Conservation (phyloP, 306 rosid genomes). For the Amphicarpaea edgeworthii region DNA sequence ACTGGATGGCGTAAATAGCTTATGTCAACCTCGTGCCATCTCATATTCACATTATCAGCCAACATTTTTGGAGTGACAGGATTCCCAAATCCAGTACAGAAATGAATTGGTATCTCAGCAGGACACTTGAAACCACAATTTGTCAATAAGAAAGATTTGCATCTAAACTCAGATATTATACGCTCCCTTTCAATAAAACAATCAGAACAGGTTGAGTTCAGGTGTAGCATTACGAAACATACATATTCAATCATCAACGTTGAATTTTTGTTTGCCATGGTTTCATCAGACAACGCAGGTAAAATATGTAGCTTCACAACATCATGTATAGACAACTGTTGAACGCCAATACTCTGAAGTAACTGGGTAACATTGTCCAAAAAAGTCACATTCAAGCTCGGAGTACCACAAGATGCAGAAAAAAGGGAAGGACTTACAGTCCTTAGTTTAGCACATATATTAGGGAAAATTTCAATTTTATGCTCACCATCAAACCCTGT, state of each 20-base stretch:
- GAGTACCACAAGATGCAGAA: conserved; percentile 60
- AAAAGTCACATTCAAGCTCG: conserved; percentile 46
- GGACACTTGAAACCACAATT: conserved; percentile 78
- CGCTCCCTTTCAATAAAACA: conserved; percentile 65
- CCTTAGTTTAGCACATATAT: conserved; percentile 72
- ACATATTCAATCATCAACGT: conserved; percentile 80
- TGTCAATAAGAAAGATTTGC: conserved; percentile 72
- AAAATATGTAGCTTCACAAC: conserved; percentile 83
- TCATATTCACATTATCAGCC: conserved; percentile 63
- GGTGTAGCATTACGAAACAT: conserved; percentile 85
- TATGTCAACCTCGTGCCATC: conserved; percentile 80
- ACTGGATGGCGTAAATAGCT: conserved; percentile 79
- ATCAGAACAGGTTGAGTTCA: conserved; percentile 74
- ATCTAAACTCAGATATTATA: conserved; percentile 69
- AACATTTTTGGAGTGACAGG: conserved; percentile 68
- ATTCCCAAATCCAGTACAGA: conserved; percentile 77
- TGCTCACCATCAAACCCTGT: conserved; percentile 61
- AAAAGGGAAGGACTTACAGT: conserved; percentile 74
- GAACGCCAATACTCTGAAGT: conserved; percentile 82
- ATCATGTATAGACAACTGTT: conserved; percentile 86
- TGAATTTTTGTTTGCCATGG: conserved; percentile 49
- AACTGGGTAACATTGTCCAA: conserved; percentile 64
- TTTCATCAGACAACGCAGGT: conserved; percentile 67
- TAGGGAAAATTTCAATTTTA: conserved; percentile 76
- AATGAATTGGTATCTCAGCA: conserved; percentile 78